These are phyloP conservation scores for Vigna radiata DNA, from an alignment of 306 rosid species.

Conservation along the genomic window DNA sequence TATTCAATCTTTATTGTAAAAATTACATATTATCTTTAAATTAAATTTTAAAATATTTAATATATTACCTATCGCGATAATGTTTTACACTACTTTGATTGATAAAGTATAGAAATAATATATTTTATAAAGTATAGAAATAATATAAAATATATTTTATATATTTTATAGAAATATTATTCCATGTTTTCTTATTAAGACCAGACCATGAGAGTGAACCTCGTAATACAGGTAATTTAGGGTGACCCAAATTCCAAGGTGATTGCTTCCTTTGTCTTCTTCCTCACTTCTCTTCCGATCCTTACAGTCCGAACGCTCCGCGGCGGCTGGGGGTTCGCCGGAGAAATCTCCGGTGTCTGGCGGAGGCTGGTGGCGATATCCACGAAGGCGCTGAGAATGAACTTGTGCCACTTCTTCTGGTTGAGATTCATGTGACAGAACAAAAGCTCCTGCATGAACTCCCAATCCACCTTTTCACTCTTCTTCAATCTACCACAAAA, in stretches of 20 bases:
- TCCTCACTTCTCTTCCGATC: slow-evolving; percentile 22
- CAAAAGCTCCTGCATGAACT: slow-evolving; percentile 82
- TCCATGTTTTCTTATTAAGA: not conserved
- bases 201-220: not conserved
- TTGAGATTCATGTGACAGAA: slow-evolving; percentile 66
- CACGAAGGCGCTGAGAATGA: slow-evolving; percentile 70
- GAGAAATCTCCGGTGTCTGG: not conserved
- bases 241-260: slow-evolving; percentile 22
- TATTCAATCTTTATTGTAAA: too few relatives aligned
- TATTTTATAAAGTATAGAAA: too few relatives aligned
- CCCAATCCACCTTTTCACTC: slow-evolving; percentile 70
- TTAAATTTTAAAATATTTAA: too few relatives aligned
- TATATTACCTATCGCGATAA: too few relatives aligned
- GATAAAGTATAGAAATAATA: too few relatives aligned
- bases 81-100: too few relatives aligned
- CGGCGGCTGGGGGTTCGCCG: slow-evolving; percentile 38
- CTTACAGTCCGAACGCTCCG: slow-evolving; percentile 51
- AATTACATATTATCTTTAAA: too few relatives aligned
- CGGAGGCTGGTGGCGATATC: slow-evolving; percentile 66
- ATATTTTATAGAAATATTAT: too few relatives aligned
- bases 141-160: too few relatives aligned
- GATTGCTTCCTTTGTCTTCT: slow-evolving; percentile 25
- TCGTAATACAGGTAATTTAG: not conserved
- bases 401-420: slow-evolving; percentile 66
- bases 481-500: slow-evolving; percentile 20